Percentiles rank a stretch among this genome's conserved stretches.
phyloP scores from a whole-genome alignment of 164 flowering plant genomes.

The Sedum album region DNA sequence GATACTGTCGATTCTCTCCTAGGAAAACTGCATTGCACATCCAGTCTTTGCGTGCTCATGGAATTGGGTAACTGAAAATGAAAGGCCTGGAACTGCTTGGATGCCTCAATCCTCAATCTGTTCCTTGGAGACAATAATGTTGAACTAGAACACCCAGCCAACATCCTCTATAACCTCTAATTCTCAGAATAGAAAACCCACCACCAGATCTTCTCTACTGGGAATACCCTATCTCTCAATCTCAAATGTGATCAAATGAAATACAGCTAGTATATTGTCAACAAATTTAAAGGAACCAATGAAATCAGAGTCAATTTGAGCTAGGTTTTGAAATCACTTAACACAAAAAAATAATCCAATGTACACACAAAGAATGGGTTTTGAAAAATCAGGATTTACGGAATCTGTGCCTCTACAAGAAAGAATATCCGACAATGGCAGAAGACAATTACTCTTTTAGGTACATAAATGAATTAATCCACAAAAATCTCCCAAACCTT shows the following conservation, averaged over 20 bases:
- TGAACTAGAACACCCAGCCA: constrained; percentile 88
- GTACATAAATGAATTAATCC: constrained; percentile 36
- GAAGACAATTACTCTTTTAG: constrained; percentile 16
- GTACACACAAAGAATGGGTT: constrained; percentile 17
- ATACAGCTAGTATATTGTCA: too few relatives aligned
- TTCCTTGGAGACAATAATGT: constrained; percentile 88
- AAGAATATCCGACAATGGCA: constrained; percentile 11
- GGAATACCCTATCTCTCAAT: constrained; percentile 12
- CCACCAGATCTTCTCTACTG: constrained; percentile 14
- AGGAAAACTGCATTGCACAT: constrained; percentile 64
- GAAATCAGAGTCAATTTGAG: constrained; percentile 27
- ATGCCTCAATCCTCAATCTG: constrained; percentile 77
- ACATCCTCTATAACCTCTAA: constrained; percentile 66
- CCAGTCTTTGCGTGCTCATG: constrained; percentile 89
- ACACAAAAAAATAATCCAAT: constrained; percentile 40
- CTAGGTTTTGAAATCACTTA: constrained; percentile 24
- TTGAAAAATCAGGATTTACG: constrained; percentile 11
- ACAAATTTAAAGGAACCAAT: constrained; percentile 15
- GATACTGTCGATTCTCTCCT: constrained; percentile 53
- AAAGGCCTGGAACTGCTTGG: constrained; percentile 70
- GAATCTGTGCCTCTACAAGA: constrained; percentile 22
- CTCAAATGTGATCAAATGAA: constrained; percentile 8
- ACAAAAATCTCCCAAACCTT: not conserved
- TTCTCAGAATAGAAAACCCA: constrained; percentile 16
- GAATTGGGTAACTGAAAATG: constrained; percentile 63